Percentiles rank a stretch among this genome's conserved stretches.
Conservation (phyloP, 257 asterid species). For the Handroanthus guayacan region DNA sequence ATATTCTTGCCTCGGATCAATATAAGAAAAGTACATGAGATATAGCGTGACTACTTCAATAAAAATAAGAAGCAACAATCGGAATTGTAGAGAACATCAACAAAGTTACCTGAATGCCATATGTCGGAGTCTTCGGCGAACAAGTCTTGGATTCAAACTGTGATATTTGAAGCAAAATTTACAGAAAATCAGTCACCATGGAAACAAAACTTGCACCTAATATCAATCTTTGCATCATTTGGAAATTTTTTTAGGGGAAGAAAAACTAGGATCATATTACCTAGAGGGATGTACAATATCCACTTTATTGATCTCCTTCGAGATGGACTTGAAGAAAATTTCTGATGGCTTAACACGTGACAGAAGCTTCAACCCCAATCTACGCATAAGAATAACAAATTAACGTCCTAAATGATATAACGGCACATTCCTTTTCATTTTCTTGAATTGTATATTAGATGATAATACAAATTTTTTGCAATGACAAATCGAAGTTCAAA, state of each 20-base stretch:
- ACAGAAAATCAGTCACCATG: not conserved
- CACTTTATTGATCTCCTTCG: slow-evolving; percentile 69
- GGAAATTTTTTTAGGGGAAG: not conserved
- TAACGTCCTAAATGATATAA: slow-evolving; percentile 17
- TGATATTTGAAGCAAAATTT: slow-evolving; percentile 29
- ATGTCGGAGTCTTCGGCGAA: slow-evolving; percentile 90
- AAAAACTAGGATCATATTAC: slow-evolving; percentile 38
- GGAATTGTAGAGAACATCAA: not conserved
- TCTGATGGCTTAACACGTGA: slow-evolving; percentile 93
- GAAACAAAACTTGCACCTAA: slow-evolving; percentile 19
- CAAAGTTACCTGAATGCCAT: slow-evolving; percentile 77
- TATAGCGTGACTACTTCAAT: not conserved
- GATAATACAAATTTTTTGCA: not conserved
- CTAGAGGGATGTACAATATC: slow-evolving; percentile 85
- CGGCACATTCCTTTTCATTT: slow-evolving; percentile 12
- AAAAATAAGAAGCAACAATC: not conserved
- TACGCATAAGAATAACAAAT: slow-evolving; percentile 37
- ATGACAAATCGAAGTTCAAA: slow-evolving; percentile 24
- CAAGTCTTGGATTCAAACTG: slow-evolving; percentile 89
- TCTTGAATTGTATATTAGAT: slow-evolving; percentile 18
- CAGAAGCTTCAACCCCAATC: slow-evolving; percentile 85
- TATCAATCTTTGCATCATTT: not conserved
- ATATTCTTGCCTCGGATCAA: slow-evolving; percentile 9
- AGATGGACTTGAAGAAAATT: slow-evolving; percentile 88
- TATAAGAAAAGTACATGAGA: slow-evolving; percentile 14